Base-by-base conservation (phyloP, 768 basidiomycete genomes). In the Hydnomerulius pinastri region DNA sequence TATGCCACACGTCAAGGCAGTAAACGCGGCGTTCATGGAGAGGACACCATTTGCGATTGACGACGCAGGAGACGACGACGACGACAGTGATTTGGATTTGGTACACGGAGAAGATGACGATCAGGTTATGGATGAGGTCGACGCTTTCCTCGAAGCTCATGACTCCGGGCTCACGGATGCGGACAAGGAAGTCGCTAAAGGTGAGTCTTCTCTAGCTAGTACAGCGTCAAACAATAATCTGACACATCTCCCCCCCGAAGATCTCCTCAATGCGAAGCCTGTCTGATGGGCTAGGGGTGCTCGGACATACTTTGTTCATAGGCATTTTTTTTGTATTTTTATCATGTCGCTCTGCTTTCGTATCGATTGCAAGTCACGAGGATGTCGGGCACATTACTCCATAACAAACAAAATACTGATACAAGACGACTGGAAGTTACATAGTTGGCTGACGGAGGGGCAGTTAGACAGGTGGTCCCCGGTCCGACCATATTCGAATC, bases 21-120 rank as follows among this genome's bases (percentile, higher is more conserved):
- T 87, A 43, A 88, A 82, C 55, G 87, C 87, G 27, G 90, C 90
- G 25, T 76, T 92, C 39, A 87, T 95, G 87, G 90, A 96, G 65
- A 77, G 96, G 36, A 93, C 92, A 21, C 87, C 88, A 56, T 99
- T 99, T 66, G 92, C 92, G n/a, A 97, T 98, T 52, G 97, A 99
- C 63, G 92, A 94, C 68, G 91, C 86, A 4, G 87, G 85, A 45
- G 64, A 65, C 10, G 63, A 87, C 50, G 89, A 87, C 23, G 86
- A 85, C 1, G 87, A 90, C 10, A 70, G 86, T 64, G 71, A 84
- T 66, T 71, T 79, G 6, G 73, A 71, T 7, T 70, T 72, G 24
- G 81, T 77, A 5, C 83, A 81, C 23, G 73, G 72, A 12, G 82
- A 77, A 43, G 84, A 81, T 39, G 85, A 86, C 48, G 85, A 87